Evolutionary conservation across 169 alveolate species (phyloP).

Genomic region (Theileria luwenshuni): DNA sequence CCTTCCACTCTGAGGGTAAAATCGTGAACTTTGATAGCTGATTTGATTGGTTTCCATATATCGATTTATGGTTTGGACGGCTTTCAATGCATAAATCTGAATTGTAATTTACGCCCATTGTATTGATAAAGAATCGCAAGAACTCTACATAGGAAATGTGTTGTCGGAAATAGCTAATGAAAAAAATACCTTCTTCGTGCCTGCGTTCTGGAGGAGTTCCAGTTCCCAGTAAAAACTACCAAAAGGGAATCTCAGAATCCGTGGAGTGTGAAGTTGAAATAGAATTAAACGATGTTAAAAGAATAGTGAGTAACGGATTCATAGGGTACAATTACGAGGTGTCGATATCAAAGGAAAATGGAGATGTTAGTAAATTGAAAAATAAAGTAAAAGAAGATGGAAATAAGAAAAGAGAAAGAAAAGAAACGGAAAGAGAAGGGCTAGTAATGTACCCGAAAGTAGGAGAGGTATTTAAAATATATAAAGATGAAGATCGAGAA

Average conservation of each 20-base stretch:
- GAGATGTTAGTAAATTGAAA: background rate
- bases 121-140: too few relatives aligned
- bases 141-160: too few relatives aligned
- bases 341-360: background rate
- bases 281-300: background rate
- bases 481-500: background rate
- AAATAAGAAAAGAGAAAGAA: background rate
- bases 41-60: too few relatives aligned
- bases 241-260: background rate
- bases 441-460: background rate
- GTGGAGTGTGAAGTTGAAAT: slow-evolving; percentile 8
- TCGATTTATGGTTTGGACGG: too few relatives aligned
- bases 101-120: too few relatives aligned
- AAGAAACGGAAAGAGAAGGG: slow-evolving; percentile 3
- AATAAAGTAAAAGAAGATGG: background rate
- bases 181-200: slow-evolving; percentile 7
- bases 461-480: background rate
- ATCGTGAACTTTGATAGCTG: too few relatives aligned
- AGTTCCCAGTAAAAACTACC: background rate
- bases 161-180: too few relatives aligned
- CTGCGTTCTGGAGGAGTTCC: slow-evolving; percentile 5
- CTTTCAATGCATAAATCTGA: too few relatives aligned
- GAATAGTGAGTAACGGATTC: slow-evolving; percentile 7
- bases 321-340: background rate
- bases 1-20: too few relatives aligned